Evolutionary conservation across 202 grass and related monocot genomes (phyloP).

Genomic region (Panicum virgatum): DNA sequence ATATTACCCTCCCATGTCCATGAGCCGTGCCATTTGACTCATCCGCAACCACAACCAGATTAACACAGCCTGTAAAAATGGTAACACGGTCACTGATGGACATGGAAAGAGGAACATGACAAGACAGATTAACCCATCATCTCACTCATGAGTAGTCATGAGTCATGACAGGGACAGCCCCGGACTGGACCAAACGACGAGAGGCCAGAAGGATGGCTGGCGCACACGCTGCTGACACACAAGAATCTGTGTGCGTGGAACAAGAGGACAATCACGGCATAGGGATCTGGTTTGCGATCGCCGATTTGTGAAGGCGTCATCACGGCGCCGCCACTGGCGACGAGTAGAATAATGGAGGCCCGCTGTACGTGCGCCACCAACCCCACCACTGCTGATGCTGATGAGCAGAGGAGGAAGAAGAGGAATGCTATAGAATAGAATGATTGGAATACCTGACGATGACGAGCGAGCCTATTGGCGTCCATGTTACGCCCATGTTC

Average conservation of each 20-base stretch:
- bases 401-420: not conserved
- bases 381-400: not conserved
- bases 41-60: not conserved
- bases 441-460: constrained; percentile 32
- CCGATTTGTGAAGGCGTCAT: constrained; percentile 4
- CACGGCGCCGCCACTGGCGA: not conserved
- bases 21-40: constrained; percentile 29
- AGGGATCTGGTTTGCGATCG: constrained; percentile 35
- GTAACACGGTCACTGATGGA: not conserved
- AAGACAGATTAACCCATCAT: not conserved
- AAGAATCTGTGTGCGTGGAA: no score
- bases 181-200: not conserved
- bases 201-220: not conserved
- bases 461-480: constrained; percentile 14
- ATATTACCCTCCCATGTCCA: not conserved
- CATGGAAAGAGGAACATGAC: not conserved
- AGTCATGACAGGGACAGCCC: not conserved
- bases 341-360: constrained; percentile 1
- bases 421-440: not conserved
- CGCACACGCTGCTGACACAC: not conserved
- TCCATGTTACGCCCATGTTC: no score
- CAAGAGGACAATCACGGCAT: no score
- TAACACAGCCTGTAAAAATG: constrained; percentile 6
- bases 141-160: not conserved
- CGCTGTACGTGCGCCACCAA: constrained; percentile 35